Conservation (phyloP, 345 rosid genomes). For the Alliaria petiolata region DNA sequence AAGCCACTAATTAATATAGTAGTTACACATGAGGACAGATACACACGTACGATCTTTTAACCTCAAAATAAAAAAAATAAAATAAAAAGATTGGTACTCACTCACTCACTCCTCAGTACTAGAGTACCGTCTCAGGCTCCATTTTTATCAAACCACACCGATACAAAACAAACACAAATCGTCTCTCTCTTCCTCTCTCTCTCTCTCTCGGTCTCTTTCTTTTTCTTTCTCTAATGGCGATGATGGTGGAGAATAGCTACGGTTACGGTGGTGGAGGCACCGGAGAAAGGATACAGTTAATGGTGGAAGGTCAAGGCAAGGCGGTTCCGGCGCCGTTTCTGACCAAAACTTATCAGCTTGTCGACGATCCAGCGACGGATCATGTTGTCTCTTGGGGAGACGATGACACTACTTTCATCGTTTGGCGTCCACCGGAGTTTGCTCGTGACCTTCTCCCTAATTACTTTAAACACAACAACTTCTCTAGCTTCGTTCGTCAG, state of each 20-base stretch:
- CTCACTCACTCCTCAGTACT: constrained; percentile 28
- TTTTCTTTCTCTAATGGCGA: constrained; percentile 10
- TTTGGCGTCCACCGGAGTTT: constrained; percentile 93
- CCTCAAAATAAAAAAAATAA: constrained; percentile 9
- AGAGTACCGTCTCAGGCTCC: constrained; percentile 24
- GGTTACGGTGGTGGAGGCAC: constrained; percentile 16
- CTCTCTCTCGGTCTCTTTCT: too few species aligned
- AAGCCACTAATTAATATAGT: constrained; percentile 14
- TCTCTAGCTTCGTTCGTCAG: constrained; percentile 97
- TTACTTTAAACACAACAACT: constrained; percentile 96
- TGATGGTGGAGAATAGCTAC: constrained; percentile 24
- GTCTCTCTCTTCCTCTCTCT: background rate
- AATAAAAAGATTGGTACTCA: constrained; percentile 23
- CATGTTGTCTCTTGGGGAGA: constrained; percentile 94
- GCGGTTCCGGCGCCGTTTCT: constrained; percentile 95
- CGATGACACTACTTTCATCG: constrained; percentile 80
- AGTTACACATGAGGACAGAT: constrained; percentile 31
- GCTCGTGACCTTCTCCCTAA: constrained; percentile 95
- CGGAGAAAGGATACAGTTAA: constrained; percentile 71
- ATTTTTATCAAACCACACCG: constrained; percentile 38
- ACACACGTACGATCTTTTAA: constrained; percentile 27
- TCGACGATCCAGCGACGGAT: constrained; percentile 84
- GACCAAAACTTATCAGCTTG: constrained; percentile 92
- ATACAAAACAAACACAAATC: constrained; percentile 17
- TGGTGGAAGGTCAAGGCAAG: constrained; percentile 74